phyloP scores from a whole-genome alignment of 192 early-diverging fungal genomes.

The Obelidium mucronatum region DNA sequence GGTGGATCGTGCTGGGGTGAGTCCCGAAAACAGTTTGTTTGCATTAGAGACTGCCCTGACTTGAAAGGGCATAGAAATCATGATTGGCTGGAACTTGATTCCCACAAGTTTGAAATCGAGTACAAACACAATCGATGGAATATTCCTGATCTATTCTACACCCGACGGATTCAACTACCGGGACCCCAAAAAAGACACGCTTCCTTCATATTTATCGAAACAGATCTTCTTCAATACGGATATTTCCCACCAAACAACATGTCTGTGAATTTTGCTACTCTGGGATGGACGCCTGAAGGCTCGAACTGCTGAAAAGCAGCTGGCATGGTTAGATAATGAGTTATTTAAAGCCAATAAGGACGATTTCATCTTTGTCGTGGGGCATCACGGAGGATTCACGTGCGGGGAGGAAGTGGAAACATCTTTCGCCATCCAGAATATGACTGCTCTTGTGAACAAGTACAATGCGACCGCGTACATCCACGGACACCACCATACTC shows the following conservation, averaged over 20 bases:
- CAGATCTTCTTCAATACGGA: constrained; percentile 31
- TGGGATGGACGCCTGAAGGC: constrained; percentile 6
- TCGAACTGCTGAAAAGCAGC: constrained; percentile 26
- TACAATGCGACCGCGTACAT: constrained; percentile 24
- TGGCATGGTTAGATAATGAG: constrained; percentile 12
- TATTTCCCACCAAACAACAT: background rate
- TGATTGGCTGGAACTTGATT: constrained; percentile 21
- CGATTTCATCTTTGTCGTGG: constrained; percentile 28
- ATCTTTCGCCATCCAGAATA: background rate
- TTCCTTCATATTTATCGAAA: constrained; percentile 36
- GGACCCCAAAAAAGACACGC: background rate
- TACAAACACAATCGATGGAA: constrained; percentile 5
- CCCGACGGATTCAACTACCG: background rate
- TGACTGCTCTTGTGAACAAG: constrained; percentile 2
- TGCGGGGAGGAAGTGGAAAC: constrained; percentile 1
- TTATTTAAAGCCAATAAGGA: constrained; percentile 16
- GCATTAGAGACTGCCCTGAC: too few species aligned
- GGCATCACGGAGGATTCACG: constrained; percentile 26
- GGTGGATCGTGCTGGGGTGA: constrained; percentile 21
- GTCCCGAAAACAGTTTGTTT: too few species aligned
- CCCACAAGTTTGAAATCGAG: constrained; percentile 1
- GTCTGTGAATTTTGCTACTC: background rate
- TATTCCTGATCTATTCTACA: constrained; percentile 28
- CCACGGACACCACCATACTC: constrained; percentile 28
- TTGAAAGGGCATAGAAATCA: too few species aligned